These are phyloP conservation scores for Rosa hybrid DNA, from an alignment of 331 rosid genomes.

Conservation along the genomic window DNA sequence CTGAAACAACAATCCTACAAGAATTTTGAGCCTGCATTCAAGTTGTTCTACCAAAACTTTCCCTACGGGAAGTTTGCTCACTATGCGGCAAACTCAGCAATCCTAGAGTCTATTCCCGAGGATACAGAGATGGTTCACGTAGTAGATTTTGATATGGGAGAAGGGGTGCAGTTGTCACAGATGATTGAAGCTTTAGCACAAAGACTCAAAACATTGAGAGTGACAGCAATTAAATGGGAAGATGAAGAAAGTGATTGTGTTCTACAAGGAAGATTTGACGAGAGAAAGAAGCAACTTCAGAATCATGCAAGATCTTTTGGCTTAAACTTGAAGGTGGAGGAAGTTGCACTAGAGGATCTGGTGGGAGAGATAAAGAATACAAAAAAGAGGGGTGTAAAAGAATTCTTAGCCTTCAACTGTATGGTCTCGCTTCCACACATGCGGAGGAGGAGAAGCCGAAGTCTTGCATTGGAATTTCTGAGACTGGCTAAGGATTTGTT, in stretches of 20 bases:
- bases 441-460: constrained; percentile 43
- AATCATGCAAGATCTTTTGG: constrained; percentile 47
- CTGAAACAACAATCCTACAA: constrained; percentile 51
- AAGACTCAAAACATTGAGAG: constrained; percentile 28
- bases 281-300: constrained; percentile 37
- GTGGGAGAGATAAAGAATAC: constrained; percentile 40
- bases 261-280: constrained; percentile 39
- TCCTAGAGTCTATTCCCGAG: constrained; percentile 44
- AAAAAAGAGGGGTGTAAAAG: constrained; percentile 35
- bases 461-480: constrained; percentile 39
- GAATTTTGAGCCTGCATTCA: constrained; percentile 35
- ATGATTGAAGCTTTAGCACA: constrained; percentile 44
- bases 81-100: constrained; percentile 48
- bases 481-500: constrained; percentile 47
- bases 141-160: constrained; percentile 51
- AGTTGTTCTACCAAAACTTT: constrained; percentile 46
- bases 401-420: constrained; percentile 54
- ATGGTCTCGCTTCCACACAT: constrained; percentile 50
- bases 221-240: constrained; percentile 55
- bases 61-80: constrained; percentile 59
- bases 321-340: constrained; percentile 51
- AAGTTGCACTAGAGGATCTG: constrained; percentile 44
- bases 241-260: constrained; percentile 9
- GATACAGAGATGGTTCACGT: constrained; percentile 48
- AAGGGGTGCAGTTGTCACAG: constrained; percentile 56